These are phyloP conservation scores for Saccharomyces kudriavzevii DNA, from an alignment of 805 yeast genomes.

Conservation along the genomic window DNA sequence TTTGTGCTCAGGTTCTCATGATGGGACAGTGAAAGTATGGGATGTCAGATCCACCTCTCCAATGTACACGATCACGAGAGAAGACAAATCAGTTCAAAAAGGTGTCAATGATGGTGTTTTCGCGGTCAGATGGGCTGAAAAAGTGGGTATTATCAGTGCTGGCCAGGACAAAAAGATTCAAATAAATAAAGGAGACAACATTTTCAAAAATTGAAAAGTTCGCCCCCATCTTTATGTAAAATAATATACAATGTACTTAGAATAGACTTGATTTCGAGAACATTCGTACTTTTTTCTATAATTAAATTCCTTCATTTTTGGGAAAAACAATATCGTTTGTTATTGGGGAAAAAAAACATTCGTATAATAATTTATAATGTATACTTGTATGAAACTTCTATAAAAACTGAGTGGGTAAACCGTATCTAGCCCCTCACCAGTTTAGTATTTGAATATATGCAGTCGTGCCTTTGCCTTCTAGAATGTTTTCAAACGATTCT, in stretches of 20 bases:
- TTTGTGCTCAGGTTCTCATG: slow-evolving; percentile 90
- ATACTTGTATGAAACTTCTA: background rate
- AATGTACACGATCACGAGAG: slow-evolving; percentile 75
- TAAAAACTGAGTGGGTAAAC: background rate
- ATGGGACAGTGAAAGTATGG: slow-evolving; percentile 93
- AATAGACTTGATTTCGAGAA: background rate
- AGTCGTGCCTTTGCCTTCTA: background rate
- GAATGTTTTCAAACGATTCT: background rate
- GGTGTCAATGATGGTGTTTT: slow-evolving; percentile 60
- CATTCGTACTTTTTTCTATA: background rate
- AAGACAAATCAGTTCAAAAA: slow-evolving; percentile 38
- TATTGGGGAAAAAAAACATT: background rate
- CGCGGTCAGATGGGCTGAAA: slow-evolving; percentile 76
- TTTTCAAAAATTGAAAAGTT: slow-evolving; percentile 17
- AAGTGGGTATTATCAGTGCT: slow-evolving; percentile 79
- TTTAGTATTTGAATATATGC: background rate
- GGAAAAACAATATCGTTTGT: background rate
- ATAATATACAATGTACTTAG: background rate
- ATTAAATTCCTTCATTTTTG: background rate
- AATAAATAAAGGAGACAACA: slow-evolving; percentile 48
- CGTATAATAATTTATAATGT: background rate
- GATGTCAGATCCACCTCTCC: slow-evolving; percentile 81
- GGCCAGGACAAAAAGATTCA: slow-evolving; percentile 92
- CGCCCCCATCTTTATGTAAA: background rate
- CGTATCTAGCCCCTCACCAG: background rate